Base-by-base conservation (phyloP, 2,329 filamentous ascomycete genomes). In the Anthostomella pinea region DNA sequence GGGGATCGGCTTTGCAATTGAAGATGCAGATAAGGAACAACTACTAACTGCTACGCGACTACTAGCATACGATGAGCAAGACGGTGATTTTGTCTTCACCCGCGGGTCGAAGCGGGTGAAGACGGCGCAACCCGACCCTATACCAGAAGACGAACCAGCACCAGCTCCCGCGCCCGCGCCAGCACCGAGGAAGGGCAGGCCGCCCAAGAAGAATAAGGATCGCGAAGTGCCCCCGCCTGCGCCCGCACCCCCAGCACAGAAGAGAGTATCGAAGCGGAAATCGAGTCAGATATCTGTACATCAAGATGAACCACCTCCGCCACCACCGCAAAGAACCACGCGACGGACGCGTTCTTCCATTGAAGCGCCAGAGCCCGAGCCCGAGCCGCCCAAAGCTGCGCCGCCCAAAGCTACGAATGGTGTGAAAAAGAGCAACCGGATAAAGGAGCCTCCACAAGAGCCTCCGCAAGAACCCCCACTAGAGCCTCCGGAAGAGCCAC, bases 31-130 rank as follows among this genome's bases (percentile, higher is more conserved):
- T 37, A 25, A 17, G 3, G 11, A 24, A 11, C 24, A 31, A 39
- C 15, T 8, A 31, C 51, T 53, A 35, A 55, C 35, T 38, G 14
- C 18, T 11, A 24, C 23, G 28, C 19, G 24, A 30, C 17, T 34
- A 33, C 34, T 45, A 67, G 67, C 65, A 44, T 83, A 83, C 52
- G 83, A 87, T 52, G 85, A 90, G 60, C 77, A 85, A 54, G 81
- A 86, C 66, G 85, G 85, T 52, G 86, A 86, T 45, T 90, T 90
- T 52, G 70, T 79, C 39, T 90, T 89, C 59, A 79, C 81, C 46
- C 77, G 85, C 49, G 80, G 74, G 44, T 70, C 81, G 8, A 85
- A 85, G 56, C 67, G 77, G 54, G 70, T 72, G 43, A 87, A 83
- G 64, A 73, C 75, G 27, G 70, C 72, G 39, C 66, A 73, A 38